Base-by-base conservation (phyloP, 169 alveolate species). In the Plasmodium berghei region DNA sequence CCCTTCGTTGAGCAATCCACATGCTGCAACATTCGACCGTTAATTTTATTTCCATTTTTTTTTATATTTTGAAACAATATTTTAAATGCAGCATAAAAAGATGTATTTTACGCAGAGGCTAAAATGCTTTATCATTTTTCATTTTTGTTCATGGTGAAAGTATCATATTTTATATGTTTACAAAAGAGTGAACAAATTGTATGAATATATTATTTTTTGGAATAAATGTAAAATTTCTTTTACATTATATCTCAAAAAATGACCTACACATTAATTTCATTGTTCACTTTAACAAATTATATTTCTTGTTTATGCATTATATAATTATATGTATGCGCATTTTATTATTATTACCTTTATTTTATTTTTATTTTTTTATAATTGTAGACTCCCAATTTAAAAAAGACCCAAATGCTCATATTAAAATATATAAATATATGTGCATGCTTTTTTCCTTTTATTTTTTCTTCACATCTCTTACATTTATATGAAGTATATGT, bases 1-100 rank as follows among this genome's bases (percentile, higher is more conserved):
- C 67, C 89, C 89, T 18, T 63, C 89, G 34, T 63, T 77, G 75
- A 77, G 42, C 52, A 77, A 77, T 26, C 89, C 89, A 26, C 89
- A 63, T 46, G 75, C 89, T 48, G 72, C 89, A 64, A 48, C 74
- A 58, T 48, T 58, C 55, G 77, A 75, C 66, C 89, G 89, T 77
- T 77, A 77, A 64, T 63, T 77, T 73, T 77, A 18, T 75, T 22
- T 46, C 59, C 40, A 42, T 74, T 55, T 45, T 73, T 55, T 56
- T 73, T 40, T 42, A 14, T 56, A 26, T 62, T 62, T 74, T 48
- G 42, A 52, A 42, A 10, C 28, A 40, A 9, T 12, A 54, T 72
- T 72, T 72, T 72, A 24, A 72, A 72, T 12, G 55, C 22, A 20
- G 20, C 28, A 26, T 45, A 54, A 54, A n/a, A n/a, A 58, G 20